Percentiles rank a stretch among this genome's conserved stretches.
Conservation (phyloP, 176 grass and related monocot species). For the Oropetium thomaeum region DNA sequence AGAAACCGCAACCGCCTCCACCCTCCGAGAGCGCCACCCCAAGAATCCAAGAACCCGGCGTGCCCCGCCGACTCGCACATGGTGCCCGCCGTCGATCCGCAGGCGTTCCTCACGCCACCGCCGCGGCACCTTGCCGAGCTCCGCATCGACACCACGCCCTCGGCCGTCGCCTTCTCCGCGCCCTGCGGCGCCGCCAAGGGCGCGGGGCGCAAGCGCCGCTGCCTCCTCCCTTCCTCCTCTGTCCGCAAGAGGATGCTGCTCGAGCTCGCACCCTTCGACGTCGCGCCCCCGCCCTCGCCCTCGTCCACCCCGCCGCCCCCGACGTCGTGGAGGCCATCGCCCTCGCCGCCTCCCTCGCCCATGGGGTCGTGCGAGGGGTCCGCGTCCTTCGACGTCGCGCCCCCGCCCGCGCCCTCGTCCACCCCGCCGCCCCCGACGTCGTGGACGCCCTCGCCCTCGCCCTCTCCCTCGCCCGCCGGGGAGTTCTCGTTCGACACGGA, state of each 20-base stretch:
- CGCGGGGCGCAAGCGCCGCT: constrained; percentile 25
- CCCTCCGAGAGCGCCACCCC: neutral
- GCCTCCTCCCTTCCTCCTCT: constrained; percentile 22
- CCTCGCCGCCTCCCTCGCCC: neutral
- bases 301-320: neutral
- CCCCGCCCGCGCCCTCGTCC: neutral
- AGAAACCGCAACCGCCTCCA: neutral
- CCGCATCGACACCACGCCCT: constrained; percentile 25
- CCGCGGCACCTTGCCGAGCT: constrained; percentile 34
- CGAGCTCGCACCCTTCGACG: constrained; percentile 20
- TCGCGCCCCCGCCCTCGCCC: neutral
- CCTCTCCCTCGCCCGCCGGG: neutral
- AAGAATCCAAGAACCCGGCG: neutral
- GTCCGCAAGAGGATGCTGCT: constrained; percentile 37
- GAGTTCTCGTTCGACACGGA: constrained; percentile 26
- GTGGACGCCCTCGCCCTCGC: too few species aligned
- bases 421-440: neutral
- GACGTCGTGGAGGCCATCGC: neutral
- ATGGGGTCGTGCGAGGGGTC: neutral
- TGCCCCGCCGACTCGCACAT: neutral
- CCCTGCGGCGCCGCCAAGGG: constrained; percentile 16
- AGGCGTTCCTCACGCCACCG: neutral
- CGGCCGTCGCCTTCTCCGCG: constrained; percentile 22
- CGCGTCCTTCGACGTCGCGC: too few species aligned
- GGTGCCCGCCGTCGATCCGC: neutral